Base-by-base conservation (phyloP, 331 rosid species). In the Dryas integrifolia region DNA sequence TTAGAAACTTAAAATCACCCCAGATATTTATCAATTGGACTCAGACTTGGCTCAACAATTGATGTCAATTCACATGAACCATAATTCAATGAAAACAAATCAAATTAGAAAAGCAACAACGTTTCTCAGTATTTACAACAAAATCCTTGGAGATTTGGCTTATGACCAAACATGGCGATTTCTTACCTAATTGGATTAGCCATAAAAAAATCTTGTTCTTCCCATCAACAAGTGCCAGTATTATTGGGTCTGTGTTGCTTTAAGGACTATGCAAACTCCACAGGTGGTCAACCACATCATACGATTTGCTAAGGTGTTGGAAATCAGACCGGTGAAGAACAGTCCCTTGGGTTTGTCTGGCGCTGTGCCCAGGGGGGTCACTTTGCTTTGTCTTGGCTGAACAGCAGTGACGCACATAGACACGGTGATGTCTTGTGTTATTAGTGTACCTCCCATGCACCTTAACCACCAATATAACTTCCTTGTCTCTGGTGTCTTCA, bases 401-500 rank as follows among this genome's bases (percentile, higher is more conserved):
- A 85, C 83, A 83, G 77, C 92, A 89, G 81, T 88, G 96, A 72
- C 86, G 96, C 60, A 94, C 97, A 5, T 78, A 84, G 45, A 94
- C 88, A 14, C 84, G 84, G 71, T 94, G 97, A 65, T 67, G 71
- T 81, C 85, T 89, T 51, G 96, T 68, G 70, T 86, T 83, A 3
- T 68, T 76, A 7, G 89, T 57, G 81, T 84, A 85, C 18, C 83
- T 83, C 57, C 97, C 97, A 39, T 47, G 80, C 81, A 94, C 87
- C 85, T 89, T 91, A 62, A 94, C 90, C 69, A 85, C 79, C 85
- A 94, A 81, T 57, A 85, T 79, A 39, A 90, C 95, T 83, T 94
- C 97, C 82, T 84, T 86, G 80, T 94, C 97, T 84, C 84, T 89
- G 61, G 94, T 83, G 65, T 88, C 92, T 83, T 94, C 98, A 79